A percentile compares a stretch with the other conserved stretches of the same genome.
Evolutionary conservation across 129 eudicot genomes (phyloP).

Genomic region (Saussurea involucrata): DNA sequence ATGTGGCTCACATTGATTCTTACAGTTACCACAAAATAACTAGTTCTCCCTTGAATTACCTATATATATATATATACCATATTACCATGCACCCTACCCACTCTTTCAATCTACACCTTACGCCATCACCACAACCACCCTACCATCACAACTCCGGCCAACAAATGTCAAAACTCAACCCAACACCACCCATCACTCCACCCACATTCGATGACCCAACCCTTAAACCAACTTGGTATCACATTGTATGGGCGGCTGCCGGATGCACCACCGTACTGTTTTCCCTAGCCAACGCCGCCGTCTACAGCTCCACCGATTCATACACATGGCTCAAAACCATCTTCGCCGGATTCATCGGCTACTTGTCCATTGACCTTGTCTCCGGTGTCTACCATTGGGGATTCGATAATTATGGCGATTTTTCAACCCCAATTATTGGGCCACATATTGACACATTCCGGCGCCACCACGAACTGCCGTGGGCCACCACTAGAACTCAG

Average conservation of each 20-base stretch:
- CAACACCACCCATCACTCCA: conserved; percentile 20
- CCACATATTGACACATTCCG: conserved; percentile 55
- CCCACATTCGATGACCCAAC: conserved; percentile 46
- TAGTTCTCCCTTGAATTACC: not conserved
- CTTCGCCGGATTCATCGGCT: conserved; percentile 42
- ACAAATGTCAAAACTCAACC: not conserved
- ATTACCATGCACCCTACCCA: too few species aligned
- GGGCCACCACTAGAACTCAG: conserved; percentile 49
- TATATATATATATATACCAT: conserved; percentile 17
- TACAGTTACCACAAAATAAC: too few species aligned
- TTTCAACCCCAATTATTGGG: conserved; percentile 53
- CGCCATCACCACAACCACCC: not conserved
- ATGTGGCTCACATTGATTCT: too few species aligned
- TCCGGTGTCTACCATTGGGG: conserved; percentile 81
- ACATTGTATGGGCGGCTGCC: conserved; percentile 51
- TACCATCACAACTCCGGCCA: not conserved
- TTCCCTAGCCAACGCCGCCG: conserved; percentile 42
- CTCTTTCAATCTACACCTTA: not conserved
- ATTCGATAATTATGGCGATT: conserved; percentile 58
- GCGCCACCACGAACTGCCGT: conserved; percentile 61
- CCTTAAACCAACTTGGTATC: conserved; percentile 59
- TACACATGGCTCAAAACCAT: conserved; percentile 49
- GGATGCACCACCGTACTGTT: conserved; percentile 60
- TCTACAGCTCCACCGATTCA: conserved; percentile 21
- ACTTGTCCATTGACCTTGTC: conserved; percentile 56